A percentile compares a stretch with the other conserved stretches of the same genome.
Conservation (phyloP, 495 filamentous ascomycete genomes). For the Penicillium diatomitis region DNA sequence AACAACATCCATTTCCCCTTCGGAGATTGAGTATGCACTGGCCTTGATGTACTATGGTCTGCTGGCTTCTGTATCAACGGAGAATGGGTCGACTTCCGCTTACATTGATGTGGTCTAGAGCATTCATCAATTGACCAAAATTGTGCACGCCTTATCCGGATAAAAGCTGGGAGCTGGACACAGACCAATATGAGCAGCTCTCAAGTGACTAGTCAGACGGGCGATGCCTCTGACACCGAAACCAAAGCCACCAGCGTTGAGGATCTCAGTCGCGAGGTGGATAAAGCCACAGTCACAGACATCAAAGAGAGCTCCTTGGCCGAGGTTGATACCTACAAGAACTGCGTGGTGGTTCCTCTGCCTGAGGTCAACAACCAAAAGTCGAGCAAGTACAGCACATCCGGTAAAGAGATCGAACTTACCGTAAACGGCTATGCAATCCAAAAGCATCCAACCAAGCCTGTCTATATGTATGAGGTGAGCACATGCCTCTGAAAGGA, state of each 20-base stretch:
- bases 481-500: conserved; percentile 24
- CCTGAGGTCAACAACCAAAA: neutral
- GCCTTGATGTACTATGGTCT: too few species aligned
- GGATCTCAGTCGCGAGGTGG: neutral
- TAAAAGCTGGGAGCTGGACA: neutral
- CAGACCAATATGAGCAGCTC: neutral
- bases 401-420: conserved; percentile 50
- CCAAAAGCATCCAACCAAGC: conserved; percentile 35
- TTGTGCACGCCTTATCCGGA: too few species aligned
- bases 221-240: too few species aligned
- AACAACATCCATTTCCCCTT: too few species aligned
- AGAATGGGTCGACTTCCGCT: too few species aligned
- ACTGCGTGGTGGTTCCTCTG: neutral
- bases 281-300: neutral
- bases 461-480: conserved; percentile 81
- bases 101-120: too few species aligned
- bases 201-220: neutral
- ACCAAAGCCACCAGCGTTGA: neutral
- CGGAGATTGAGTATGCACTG: too few species aligned
- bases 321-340: neutral
- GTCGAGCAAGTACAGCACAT: conserved; percentile 37
- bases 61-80: too few species aligned
- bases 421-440: conserved; percentile 69
- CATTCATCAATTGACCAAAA: too few species aligned
- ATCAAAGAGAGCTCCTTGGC: neutral